Evolutionary conservation across 2,329 filamentous ascomycete species (phyloP), one percentile per base, ranked within the genome.

Genomic region (Colletotrichum liriopes): DNA sequence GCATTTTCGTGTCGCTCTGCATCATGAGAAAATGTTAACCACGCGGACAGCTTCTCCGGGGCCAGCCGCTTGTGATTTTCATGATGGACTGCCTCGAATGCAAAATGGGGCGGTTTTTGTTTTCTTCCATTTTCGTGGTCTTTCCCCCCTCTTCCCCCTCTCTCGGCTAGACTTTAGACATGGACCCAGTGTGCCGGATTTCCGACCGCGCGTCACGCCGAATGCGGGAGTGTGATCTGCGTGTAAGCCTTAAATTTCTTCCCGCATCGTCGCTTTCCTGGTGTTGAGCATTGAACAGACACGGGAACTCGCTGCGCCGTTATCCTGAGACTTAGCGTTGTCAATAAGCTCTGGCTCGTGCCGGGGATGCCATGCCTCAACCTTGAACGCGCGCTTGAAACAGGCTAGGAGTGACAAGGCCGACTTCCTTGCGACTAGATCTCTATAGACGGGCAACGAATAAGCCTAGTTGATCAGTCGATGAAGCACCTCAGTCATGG

Each of bases 161-260:
- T 32, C 29, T 32, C 29, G 29, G 29, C 29, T 32, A 5, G 29
- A 32, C 29, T 32, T 32, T 32, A 5, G 29, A 32, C 29, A 32
- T 32, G 29, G 29, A 32, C 29, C 29, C 6, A 32, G 29, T 32
- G 29, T 32, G 29, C 29, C 29, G 29, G 3, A 37, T n/a, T 56
- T 41, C 66, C 59, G 66, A 58, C 59, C 51, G 29, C 66, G 59
- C 59, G 51, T 68, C 66, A 56, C 32, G 49, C 60, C 66, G 41
- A 56, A 58, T 64, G 8, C 2, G 65, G 65, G 3, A 55, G 23
- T 18, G 29, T 47, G 49, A 41, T 55, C 32, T 26, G 20, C 61
- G n/a, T 11, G 60, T 7, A 56, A 51, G 66, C 66, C 51, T 47
- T 12, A 56, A 39, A 41, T 23, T 23, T 23, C 18, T 47, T 23